phyloP scores from a whole-genome alignment of 192 early-diverging fungal species.

The Entrophospora sp. region DNA sequence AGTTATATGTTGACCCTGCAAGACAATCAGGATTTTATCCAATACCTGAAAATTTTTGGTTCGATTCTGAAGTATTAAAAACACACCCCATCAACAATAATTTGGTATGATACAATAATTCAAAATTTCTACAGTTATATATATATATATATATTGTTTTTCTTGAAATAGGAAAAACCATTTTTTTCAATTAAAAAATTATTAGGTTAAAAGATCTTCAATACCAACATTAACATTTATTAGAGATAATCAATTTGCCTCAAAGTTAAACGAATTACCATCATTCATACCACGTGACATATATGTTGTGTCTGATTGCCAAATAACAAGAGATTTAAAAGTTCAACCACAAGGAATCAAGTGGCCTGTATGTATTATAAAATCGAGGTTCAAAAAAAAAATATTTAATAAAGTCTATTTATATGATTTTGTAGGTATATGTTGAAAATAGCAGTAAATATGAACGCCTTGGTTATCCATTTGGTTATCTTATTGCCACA shows the following conservation, averaged over 20 bases:
- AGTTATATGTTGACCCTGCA: not conserved
- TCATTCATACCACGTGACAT: not conserved
- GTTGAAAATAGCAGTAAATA: not conserved
- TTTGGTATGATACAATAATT: no score
- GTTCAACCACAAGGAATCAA: not conserved
- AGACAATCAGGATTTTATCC: not conserved
- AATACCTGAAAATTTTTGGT: conserved; percentile 4
- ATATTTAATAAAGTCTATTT: no score
- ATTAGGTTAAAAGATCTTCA: not conserved
- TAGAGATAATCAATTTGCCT: not conserved
- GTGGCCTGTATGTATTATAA: not conserved
- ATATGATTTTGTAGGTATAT: not conserved
- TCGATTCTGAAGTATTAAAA: not conserved
- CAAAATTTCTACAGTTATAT: no score
- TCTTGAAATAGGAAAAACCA: not conserved
- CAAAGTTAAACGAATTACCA: not conserved
- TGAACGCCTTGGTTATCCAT: not conserved
- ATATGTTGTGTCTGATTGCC: not conserved
- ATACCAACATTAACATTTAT: not conserved
- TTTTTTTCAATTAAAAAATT: not conserved
- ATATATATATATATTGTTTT: no score
- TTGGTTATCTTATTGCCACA: not conserved
- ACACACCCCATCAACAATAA: not conserved
- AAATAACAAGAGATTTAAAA: not conserved
- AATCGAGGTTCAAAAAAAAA: not conserved